Conservation (phyloP, 2,329 filamentous ascomycete genomes). For the Lachnellula hyalina region DNA sequence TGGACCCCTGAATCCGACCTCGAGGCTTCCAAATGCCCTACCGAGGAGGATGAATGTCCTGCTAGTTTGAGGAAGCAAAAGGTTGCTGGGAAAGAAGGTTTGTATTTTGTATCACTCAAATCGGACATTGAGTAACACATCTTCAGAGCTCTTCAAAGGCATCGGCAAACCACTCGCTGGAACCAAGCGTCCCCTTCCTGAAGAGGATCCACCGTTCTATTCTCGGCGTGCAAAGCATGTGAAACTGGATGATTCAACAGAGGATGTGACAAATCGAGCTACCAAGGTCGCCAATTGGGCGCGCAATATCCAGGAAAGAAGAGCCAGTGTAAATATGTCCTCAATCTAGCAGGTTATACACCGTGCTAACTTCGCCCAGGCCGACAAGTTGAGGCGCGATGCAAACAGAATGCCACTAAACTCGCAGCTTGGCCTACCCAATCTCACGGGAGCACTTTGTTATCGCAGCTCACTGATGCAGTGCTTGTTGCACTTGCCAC, state of each 20-base stretch:
- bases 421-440: constrained; percentile 26
- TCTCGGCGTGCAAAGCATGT: constrained; percentile 3
- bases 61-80: constrained; percentile 3
- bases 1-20: constrained; percentile 3
- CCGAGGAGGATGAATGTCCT: neutral
- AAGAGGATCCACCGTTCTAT: constrained; percentile 3
- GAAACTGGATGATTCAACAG: constrained; percentile 6
- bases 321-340: neutral
- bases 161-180: too few relatives aligned
- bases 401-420: constrained; percentile 19
- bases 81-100: neutral
- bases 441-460: constrained; percentile 27
- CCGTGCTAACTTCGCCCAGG: constrained; percentile 9
- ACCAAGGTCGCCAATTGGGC: constrained; percentile 1
- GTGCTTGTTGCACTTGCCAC: constrained; percentile 31
- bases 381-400: constrained; percentile 8
- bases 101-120: too few relatives aligned
- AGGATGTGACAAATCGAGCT: neutral
- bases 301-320: neutral
- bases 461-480: constrained; percentile 32
- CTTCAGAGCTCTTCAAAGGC: too few relatives aligned
- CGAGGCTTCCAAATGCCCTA: constrained; percentile 1
- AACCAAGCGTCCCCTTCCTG: too few relatives aligned
- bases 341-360: neutral
- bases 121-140: too few relatives aligned